Conservation (phyloP, 2,329 filamentous ascomycete species). For the Claviceps pazoutovae region DNA sequence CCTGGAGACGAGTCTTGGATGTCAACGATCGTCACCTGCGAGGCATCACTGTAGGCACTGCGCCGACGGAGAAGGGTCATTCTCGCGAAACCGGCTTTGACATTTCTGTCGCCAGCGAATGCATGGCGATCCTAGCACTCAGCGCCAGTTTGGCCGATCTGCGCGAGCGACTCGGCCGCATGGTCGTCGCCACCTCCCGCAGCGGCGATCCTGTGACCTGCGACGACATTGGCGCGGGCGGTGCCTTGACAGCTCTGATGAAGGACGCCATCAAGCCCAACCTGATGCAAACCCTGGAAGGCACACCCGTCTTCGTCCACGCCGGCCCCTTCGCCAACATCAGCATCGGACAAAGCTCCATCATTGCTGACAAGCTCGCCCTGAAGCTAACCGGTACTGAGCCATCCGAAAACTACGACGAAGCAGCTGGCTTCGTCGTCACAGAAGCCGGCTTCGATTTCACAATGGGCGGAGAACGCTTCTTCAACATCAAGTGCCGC, state of each 20-base stretch:
- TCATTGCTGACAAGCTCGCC: constrained; percentile 87
- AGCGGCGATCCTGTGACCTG: constrained; percentile 85
- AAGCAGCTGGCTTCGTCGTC: constrained; percentile 82
- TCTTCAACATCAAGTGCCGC: constrained; percentile 99
- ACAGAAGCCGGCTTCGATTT: constrained; percentile 98
- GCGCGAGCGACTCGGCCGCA: constrained; percentile 82
- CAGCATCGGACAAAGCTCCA: constrained; percentile 89
- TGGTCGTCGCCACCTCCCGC: constrained; percentile 85
- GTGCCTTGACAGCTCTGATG: constrained; percentile 88
- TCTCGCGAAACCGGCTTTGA: constrained; percentile 87
- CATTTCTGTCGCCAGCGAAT: constrained; percentile 93
- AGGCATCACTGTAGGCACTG: constrained; percentile 76
- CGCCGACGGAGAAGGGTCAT: constrained; percentile 79
- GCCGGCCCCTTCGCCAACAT: constrained; percentile 98
- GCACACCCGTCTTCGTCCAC: constrained; percentile 94
- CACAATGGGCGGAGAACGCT: constrained; percentile 97
- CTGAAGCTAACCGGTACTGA: constrained; percentile 94
- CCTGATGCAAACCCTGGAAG: constrained; percentile 95
- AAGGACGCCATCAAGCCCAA: constrained; percentile 98
- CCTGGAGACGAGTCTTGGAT: constrained; percentile 89
- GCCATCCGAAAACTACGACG: constrained; percentile 67
- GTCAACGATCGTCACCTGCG: constrained; percentile 93
- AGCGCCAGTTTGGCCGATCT: constrained; percentile 80
- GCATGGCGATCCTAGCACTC: constrained; percentile 94
- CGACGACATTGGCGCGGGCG: constrained; percentile 86